These are phyloP conservation scores for Albifimbria verrucaria DNA, from an alignment of 2,329 filamentous ascomycete species.

Conservation along the genomic window DNA sequence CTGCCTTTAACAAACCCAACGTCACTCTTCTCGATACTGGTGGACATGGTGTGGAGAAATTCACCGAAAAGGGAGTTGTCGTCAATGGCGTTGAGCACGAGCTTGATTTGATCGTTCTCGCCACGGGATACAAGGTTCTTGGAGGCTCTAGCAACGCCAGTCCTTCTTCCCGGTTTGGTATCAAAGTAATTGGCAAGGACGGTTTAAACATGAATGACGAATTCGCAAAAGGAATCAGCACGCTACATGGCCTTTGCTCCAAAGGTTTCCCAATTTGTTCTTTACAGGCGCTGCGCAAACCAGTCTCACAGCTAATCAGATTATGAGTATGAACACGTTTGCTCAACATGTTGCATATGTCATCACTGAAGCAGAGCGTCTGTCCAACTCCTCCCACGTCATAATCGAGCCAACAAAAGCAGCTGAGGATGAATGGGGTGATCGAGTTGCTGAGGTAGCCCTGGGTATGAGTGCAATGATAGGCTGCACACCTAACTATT, in stretches of 20 bases:
- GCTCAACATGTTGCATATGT: not conserved
- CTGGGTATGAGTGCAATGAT: not conserved
- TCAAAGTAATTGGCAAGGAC: not conserved
- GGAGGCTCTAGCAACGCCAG: not conserved
- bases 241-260: not conserved
- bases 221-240: not conserved
- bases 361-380: not conserved
- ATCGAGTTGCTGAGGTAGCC: not conserved
- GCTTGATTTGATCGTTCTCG: not conserved
- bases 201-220: not conserved
- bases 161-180: not conserved
- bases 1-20: conserved; percentile 53
- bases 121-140: not conserved
- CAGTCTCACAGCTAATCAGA: not conserved
- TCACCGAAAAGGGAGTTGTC: not conserved
- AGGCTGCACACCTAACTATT: not conserved
- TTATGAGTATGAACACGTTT: not conserved
- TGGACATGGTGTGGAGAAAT: not conserved
- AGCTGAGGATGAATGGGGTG: not conserved
- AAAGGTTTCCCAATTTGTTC: not conserved
- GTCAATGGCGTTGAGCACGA: not conserved
- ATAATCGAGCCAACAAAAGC: not conserved
- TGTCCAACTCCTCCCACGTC: not conserved
- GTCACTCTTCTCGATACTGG: conserved; percentile 59
- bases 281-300: not conserved